These are phyloP conservation scores for Acanthamoeba royreba DNA, from an alignment of 208 protist species.

Conservation along the genomic window DNA sequence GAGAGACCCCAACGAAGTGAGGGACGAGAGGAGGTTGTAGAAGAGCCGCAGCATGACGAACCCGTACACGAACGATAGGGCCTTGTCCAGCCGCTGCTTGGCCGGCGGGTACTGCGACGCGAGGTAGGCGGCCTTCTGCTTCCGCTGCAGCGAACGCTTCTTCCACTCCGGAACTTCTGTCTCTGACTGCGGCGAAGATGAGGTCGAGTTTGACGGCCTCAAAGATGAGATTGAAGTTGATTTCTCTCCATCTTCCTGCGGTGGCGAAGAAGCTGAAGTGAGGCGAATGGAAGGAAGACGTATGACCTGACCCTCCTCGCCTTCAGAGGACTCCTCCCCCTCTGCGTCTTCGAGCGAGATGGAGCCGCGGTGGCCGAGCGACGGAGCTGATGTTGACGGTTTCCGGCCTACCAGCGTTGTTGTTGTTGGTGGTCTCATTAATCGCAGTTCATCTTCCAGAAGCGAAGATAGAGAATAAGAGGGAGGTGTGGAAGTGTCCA, in stretches of 20 bases:
- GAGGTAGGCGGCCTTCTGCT: slow-evolving; percentile 20
- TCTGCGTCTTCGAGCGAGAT: too few species aligned
- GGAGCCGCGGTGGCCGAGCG: too few species aligned
- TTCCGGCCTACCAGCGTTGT: too few species aligned
- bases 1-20: background rate
- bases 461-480: too few species aligned
- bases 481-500: too few species aligned
- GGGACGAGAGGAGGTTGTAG: slow-evolving; percentile 6
- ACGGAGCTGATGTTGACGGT: too few species aligned
- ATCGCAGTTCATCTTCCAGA: too few species aligned
- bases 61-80: background rate
- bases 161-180: background rate
- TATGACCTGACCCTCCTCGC: too few species aligned
- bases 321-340: background rate
- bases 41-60: background rate
- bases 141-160: background rate
- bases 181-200: background rate
- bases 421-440: too few species aligned
- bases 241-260: background rate
- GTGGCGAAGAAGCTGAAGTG: too few species aligned
- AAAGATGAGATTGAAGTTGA: background rate
- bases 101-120: background rate
- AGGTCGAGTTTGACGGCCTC: too few species aligned
- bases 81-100: slow-evolving; percentile 30
- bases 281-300: too few species aligned